phyloP scores from a whole-genome alignment of 305 asterid genomes.

The Fraxinus baroniana region DNA sequence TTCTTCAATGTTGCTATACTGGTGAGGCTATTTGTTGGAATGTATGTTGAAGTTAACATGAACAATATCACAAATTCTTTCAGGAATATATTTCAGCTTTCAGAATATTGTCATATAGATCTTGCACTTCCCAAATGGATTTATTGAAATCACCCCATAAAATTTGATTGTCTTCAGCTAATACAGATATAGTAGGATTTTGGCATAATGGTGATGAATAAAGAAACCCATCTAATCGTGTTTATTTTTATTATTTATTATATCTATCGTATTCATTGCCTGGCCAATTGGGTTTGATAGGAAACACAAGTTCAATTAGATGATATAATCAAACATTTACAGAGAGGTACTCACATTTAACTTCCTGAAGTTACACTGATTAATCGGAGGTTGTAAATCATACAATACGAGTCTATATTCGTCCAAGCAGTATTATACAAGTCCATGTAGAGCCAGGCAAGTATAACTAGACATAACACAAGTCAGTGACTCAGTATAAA shows the following conservation, averaged over 20 bases:
- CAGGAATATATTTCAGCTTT: background rate
- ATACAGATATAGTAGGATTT: background rate
- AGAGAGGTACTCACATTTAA: background rate
- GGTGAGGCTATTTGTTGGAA: background rate
- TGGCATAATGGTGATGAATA: background rate
- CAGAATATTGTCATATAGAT: background rate
- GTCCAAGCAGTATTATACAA: background rate
- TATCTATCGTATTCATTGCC: background rate
- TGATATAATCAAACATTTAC: background rate
- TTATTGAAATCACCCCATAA: background rate
- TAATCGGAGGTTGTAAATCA: background rate
- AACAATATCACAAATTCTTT: background rate
- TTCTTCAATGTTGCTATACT: background rate
- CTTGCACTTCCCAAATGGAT: background rate
- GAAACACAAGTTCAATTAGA: background rate
- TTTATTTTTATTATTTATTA: background rate
- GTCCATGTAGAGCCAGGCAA: background rate
- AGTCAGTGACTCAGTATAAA: slow-evolving; percentile 4
- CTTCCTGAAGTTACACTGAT: background rate
- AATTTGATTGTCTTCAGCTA: background rate
- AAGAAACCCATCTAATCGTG: background rate
- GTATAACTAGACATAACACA: slow-evolving; percentile 17
- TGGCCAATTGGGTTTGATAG: background rate
- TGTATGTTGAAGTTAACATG: background rate
- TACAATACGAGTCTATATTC: background rate